Conservation (phyloP, 257 asterid genomes). For the Capsicum pubescens region DNA sequence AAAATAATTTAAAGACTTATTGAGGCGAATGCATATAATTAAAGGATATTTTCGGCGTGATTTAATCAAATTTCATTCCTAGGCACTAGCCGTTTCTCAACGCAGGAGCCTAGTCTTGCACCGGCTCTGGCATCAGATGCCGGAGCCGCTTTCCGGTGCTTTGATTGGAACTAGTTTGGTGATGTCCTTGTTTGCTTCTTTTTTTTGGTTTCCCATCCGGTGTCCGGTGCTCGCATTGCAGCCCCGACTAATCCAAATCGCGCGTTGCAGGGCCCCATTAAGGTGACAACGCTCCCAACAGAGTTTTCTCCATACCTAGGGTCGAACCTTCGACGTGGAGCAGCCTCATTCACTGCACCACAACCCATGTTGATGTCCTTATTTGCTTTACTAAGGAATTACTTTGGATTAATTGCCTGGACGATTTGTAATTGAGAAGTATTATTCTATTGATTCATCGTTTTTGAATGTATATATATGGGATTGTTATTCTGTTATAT, state of each 20-base stretch:
- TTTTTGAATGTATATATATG: background rate
- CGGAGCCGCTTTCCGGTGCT: constrained; percentile 1
- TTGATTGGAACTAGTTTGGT: constrained; percentile 19
- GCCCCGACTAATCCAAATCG: no score
- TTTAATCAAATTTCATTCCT: background rate
- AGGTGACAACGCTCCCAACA: no score
- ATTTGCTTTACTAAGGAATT: constrained; percentile 19
- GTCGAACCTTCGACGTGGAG: no score
- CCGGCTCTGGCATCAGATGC: constrained; percentile 15
- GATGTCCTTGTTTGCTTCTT: background rate
- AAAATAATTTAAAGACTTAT: no score
- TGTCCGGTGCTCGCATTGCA: no score
- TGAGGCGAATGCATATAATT: no score
- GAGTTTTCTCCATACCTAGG: no score
- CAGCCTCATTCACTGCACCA: no score
- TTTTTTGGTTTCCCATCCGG: no score
- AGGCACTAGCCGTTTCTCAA: constrained; percentile 34
- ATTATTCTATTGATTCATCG: constrained; percentile 15
- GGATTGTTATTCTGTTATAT: background rate
- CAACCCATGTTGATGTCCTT: background rate
- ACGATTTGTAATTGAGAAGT: background rate
- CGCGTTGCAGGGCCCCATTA: no score
- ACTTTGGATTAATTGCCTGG: background rate
- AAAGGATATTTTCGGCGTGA: background rate
- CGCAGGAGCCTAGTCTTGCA: constrained; percentile 49